Percentiles rank a stretch among this genome's conserved stretches.
Evolutionary conservation across 495 filamentous ascomycete genomes (phyloP).

Genomic region (Viridothelium virens): DNA sequence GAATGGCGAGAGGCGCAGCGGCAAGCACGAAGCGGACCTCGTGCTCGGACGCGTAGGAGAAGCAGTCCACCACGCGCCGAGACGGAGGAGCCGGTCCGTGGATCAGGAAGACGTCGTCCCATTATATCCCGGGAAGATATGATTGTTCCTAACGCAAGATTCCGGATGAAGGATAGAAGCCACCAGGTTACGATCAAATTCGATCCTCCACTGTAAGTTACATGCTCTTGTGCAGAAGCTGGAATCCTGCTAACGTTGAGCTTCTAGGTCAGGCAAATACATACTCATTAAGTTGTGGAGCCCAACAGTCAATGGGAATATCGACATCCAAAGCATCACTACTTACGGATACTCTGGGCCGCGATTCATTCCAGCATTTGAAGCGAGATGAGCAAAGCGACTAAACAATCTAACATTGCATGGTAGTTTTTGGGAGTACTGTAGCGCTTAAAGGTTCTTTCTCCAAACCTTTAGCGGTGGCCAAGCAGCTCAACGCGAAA

Average conservation of each 20-base stretch:
- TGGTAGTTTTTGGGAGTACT: neutral
- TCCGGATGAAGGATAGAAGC: conserved; percentile 71
- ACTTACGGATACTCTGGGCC: conserved; percentile 76
- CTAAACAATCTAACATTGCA: neutral
- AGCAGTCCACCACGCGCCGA: conserved; percentile 23
- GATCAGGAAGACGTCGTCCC: neutral
- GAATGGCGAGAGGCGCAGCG: conserved; percentile 34
- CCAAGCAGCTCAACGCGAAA: too few species aligned
- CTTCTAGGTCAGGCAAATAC: conserved; percentile 55
- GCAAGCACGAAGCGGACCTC: neutral
- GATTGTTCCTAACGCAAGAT: conserved; percentile 63
- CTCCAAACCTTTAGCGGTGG: too few species aligned
- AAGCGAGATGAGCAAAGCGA: conserved; percentile 10
- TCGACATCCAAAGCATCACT: conserved; percentile 79
- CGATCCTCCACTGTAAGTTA: conserved; percentile 73
- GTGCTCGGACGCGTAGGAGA: conserved; percentile 19
- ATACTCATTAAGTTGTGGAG: conserved; percentile 84
- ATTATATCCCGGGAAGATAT: conserved; percentile 28
- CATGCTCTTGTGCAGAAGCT: neutral
- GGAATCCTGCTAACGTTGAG: neutral
- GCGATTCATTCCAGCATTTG: conserved; percentile 59
- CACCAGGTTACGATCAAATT: conserved; percentile 82
- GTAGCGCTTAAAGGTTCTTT: neutral
- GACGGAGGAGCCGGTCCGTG: conserved; percentile 24
- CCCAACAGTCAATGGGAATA: conserved; percentile 59